Evolutionary conservation across 108 stramenopile species (phyloP).

Genomic region (Pseudonitzschia multiseries): DNA sequence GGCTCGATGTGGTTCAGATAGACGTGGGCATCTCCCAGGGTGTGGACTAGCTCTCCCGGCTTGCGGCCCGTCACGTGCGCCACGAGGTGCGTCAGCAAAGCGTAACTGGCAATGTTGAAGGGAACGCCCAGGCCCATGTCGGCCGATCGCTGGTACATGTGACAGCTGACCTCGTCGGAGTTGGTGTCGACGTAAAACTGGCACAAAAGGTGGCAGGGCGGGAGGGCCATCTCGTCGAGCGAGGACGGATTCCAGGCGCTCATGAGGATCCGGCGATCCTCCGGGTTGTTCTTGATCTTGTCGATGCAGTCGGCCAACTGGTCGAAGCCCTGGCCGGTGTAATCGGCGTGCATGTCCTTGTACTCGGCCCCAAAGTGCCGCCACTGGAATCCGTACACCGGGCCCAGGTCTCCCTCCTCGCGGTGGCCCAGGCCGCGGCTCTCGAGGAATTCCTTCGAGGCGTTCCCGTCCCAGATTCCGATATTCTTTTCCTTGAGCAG

Average conservation of each 20-base stretch:
- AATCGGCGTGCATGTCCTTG: slow-evolving; percentile 95
- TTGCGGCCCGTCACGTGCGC: slow-evolving; percentile 92
- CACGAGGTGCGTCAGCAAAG: slow-evolving; percentile 92
- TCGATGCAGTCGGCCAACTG: slow-evolving; percentile 95
- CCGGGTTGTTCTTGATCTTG: slow-evolving; percentile 95
- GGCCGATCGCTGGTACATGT: slow-evolving; percentile 99
- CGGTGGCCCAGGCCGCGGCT: slow-evolving; percentile 89
- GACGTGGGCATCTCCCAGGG: slow-evolving; percentile 99
- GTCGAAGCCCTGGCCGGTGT: slow-evolving; percentile 98
- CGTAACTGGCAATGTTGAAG: slow-evolving; percentile 99
- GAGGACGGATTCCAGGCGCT: slow-evolving; percentile 99
- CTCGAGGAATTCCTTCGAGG: slow-evolving; percentile 97
- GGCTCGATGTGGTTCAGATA: slow-evolving; percentile 99
- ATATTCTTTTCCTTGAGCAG: slow-evolving; percentile 92
- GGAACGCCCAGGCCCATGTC: slow-evolving; percentile 99
- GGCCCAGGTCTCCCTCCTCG: slow-evolving; percentile 98
- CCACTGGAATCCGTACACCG: slow-evolving; percentile 99
- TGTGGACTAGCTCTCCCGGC: slow-evolving; percentile 98
- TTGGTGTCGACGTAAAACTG: slow-evolving; percentile 97
- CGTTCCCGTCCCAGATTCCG: slow-evolving; percentile 99
- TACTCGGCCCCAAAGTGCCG: slow-evolving; percentile 99
- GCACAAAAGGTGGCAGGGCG: slow-evolving; percentile 99
- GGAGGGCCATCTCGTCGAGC: slow-evolving; percentile 94
- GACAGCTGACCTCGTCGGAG: slow-evolving; percentile 95
- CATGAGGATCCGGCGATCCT: slow-evolving; percentile 95